Evolutionary conservation across 495 filamentous ascomycete genomes (phyloP).

Genomic region (Neurospora tetraspora): DNA sequence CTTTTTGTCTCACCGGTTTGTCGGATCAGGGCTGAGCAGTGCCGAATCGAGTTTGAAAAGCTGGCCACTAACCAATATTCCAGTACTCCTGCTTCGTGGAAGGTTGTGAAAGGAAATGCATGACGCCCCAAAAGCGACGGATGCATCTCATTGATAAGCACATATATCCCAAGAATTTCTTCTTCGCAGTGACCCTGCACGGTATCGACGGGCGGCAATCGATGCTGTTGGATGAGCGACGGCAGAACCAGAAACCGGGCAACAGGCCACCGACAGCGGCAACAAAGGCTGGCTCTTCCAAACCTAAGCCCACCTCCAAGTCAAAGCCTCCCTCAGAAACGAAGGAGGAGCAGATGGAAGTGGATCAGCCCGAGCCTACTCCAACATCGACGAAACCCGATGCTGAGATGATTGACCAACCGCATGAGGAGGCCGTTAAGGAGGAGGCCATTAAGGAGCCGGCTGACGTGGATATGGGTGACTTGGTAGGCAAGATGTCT

Average conservation of each 20-base stretch:
- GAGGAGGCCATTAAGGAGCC: slow-evolving; percentile 13
- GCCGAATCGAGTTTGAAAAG: not conserved
- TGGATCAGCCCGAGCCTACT: not conserved
- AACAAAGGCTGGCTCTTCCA: not conserved
- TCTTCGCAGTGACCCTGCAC: slow-evolving; percentile 78
- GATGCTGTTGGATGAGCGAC: slow-evolving; percentile 49
- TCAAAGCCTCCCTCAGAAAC: slow-evolving; percentile 1
- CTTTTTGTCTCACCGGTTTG: not conserved
- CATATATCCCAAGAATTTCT: slow-evolving; percentile 83
- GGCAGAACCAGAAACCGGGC: slow-evolving; percentile 3
- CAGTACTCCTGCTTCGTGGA: slow-evolving; percentile 87
- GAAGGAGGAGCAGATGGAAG: not conserved
- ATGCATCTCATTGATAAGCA: slow-evolving; percentile 92
- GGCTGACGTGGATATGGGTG: slow-evolving; percentile 53
- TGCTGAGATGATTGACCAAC: slow-evolving; percentile 1
- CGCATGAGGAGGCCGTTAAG: not conserved
- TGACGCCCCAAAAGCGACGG: slow-evolving; percentile 68
- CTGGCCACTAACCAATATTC: slow-evolving; percentile 1
- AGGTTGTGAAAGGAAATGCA: slow-evolving; percentile 77
- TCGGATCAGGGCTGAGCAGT: not conserved
- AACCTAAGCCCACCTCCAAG: slow-evolving; percentile 16
- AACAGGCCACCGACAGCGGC: slow-evolving; percentile 28
- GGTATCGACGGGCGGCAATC: slow-evolving; percentile 79
- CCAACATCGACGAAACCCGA: not conserved
- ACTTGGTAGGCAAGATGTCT: slow-evolving; percentile 71